Base-by-base conservation (phyloP, 768 basidiomycete genomes). In the Hygrocybe punicea region DNA sequence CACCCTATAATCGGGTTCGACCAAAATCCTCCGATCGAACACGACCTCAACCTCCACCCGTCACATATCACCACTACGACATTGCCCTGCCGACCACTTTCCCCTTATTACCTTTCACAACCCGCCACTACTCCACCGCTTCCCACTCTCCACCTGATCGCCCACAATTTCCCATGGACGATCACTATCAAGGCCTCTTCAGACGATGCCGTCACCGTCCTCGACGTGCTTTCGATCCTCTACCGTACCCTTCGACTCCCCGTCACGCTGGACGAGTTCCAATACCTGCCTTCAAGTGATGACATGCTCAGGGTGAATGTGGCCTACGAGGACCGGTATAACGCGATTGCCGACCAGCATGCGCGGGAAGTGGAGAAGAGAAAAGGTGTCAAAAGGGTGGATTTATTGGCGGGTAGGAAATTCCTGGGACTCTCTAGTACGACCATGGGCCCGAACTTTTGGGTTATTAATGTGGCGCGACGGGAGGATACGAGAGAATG, bases 361-460 rank as follows among this genome's bases (percentile, higher is more conserved):
- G 64, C 56, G 2, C 69, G 67, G 23, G 72, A 71, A 33, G 61
- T 65, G 25, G 82, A 84, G 66, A 69, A 72, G 59, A 61, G 61
- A 8, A 79, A 79, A 62, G 82, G 81, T 0, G 60, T 84, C n/a
- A 82, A 79, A 64, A 69, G 81, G 48, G 74, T 85, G 0, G 84
- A 85, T 65, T 84, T 82, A 61, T 66, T 85, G 47, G 64, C 71
- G 48, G 74, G 68, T 35, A 69, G 65, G 17, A 74, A 67, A 21
- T 57, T 82, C 64, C 66, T 65, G 63, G 81, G 81, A 23, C 53
- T 83, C 37, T 73, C 70, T 2, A 66, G 56, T 23, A 66, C 69
- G 49, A 62, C 66, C 51, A 65, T 65, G 50, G 61, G 69, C 2
- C 70, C 73, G 3, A 68, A 73, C 24, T 67, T 70, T 4, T 81